Conservation (phyloP, 2,329 filamentous ascomycete species). For the Trichoderma citrinoviride region DNA sequence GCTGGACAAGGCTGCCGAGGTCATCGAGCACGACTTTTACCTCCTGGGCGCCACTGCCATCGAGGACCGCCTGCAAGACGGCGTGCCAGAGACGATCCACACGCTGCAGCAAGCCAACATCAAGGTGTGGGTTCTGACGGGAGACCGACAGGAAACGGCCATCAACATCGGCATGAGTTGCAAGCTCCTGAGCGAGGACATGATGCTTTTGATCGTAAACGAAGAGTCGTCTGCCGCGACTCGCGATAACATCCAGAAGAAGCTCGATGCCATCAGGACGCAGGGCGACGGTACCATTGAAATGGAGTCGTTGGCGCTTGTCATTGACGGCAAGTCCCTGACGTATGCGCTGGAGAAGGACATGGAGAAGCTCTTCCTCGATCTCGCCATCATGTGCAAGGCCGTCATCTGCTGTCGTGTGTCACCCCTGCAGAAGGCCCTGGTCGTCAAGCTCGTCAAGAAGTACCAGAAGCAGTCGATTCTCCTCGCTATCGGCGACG, state of each 20-base stretch:
- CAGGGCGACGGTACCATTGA: conserved; percentile 76
- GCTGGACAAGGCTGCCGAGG: conserved; percentile 92
- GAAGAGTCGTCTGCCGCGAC: conserved; percentile 79
- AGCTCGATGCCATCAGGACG: conserved; percentile 82
- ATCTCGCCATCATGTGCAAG: conserved; percentile 93
- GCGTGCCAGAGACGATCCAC: conserved; percentile 96
- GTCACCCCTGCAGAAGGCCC: conserved; percentile 91
- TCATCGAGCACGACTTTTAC: conserved; percentile 90
- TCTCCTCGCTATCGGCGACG: conserved; percentile 92
- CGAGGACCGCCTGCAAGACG: conserved; percentile 94
- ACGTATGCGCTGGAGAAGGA: conserved; percentile 92
- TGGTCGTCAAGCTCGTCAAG: conserved; percentile 98
- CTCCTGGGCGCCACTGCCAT: conserved; percentile 95
- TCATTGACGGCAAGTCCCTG: conserved; percentile 95
- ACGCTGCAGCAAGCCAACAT: conserved; percentile 95
- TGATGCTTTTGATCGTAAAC: conserved; percentile 96
- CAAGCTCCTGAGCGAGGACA: conserved; percentile 96
- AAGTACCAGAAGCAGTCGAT: conserved; percentile 85
- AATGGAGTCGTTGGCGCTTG: conserved; percentile 80
- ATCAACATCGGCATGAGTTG: conserved; percentile 99
- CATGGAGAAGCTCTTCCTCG: conserved; percentile 87
- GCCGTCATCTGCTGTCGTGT: conserved; percentile 99
- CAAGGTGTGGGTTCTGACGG: conserved; percentile 97
- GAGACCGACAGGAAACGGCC: conserved; percentile 95
- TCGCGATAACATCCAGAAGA: conserved; percentile 86